These are phyloP conservation scores for Filobasidium floriforme DNA, from an alignment of 768 basidiomycete species.

Conservation along the genomic window DNA sequence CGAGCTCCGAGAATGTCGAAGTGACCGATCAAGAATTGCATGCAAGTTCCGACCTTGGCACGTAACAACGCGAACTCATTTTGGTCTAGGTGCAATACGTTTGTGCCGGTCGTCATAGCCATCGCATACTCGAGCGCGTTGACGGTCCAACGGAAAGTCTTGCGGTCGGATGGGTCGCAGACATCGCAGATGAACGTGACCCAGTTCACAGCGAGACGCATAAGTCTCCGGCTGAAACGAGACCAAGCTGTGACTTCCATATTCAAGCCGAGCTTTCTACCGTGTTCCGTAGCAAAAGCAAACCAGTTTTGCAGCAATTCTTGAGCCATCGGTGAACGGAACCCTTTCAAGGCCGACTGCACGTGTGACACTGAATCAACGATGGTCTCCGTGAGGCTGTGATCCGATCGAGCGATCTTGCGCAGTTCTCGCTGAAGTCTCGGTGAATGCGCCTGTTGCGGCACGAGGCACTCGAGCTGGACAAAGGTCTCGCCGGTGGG, in stretches of 20 bases:
- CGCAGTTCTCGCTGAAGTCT: constrained; percentile 78
- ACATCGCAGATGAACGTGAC: constrained; percentile 97
- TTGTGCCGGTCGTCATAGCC: constrained; percentile 74
- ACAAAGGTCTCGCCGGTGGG: constrained; percentile 32
- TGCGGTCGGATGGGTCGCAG: constrained; percentile 89
- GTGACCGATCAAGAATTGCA: constrained; percentile 92
- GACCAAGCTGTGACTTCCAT: constrained; percentile 63
- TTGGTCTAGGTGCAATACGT: constrained; percentile 77
- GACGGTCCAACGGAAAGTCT: constrained; percentile 97
- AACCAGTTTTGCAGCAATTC: constrained; percentile 75
- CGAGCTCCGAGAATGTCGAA: constrained; percentile 96
- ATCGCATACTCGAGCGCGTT: constrained; percentile 88
- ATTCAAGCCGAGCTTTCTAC: constrained; percentile 76
- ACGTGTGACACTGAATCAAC: constrained; percentile 86
- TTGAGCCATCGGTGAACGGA: constrained; percentile 56
- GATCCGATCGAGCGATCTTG: constrained; percentile 82
- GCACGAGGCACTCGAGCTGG: constrained; percentile 50
- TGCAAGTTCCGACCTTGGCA: constrained; percentile 87
- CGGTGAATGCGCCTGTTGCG: constrained; percentile 85
- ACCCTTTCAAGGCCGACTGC: constrained; percentile 45
- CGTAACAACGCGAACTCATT: constrained; percentile 84
- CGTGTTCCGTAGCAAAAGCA: constrained; percentile 81
- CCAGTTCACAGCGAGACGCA: constrained; percentile 91
- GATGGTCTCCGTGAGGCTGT: constrained; percentile 82
- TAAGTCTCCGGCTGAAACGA: constrained; percentile 74